A percentile compares a stretch with the other conserved stretches of the same genome.
phyloP scores from a whole-genome alignment of 768 basidiomycete species.

The Rhizopogon salebrosus region DNA sequence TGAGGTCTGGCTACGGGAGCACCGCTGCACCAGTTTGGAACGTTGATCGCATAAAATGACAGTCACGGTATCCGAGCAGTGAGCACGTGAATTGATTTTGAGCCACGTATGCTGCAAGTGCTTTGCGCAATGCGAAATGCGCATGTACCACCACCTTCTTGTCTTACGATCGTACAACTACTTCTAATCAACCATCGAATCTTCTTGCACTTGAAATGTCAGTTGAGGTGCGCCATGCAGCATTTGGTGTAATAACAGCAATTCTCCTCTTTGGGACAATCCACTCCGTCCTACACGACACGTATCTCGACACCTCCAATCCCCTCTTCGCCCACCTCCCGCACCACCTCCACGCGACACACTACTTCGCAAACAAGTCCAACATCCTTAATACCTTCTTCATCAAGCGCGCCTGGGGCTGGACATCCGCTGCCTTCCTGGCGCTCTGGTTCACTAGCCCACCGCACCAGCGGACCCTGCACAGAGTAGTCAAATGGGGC shows the following conservation, averaged over 20 bases:
- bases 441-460: constrained; percentile 56
- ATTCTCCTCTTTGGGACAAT: constrained; percentile 56
- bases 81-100: not conserved
- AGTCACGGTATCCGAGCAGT: too few species aligned
- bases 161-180: not conserved
- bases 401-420: constrained; percentile 89
- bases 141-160: too few species aligned
- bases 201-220: not conserved
- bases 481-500: constrained; percentile 48
- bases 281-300: constrained; percentile 57
- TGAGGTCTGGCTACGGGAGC: too few species aligned
- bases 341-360: constrained; percentile 54
- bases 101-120: not conserved
- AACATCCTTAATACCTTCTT: constrained; percentile 82
- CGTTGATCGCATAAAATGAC: too few species aligned
- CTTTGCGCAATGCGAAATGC: too few species aligned
- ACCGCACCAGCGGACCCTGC: constrained; percentile 31
- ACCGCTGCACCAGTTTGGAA: too few species aligned
- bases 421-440: constrained; percentile 73
- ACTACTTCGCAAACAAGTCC: constrained; percentile 77
- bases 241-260: constrained; percentile 37
- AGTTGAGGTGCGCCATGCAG: constrained; percentile 19
- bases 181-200: not conserved
- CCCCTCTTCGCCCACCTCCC: constrained; percentile 64
- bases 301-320: constrained; percentile 84